A percentile compares a stretch with the other conserved stretches of the same genome.
These are phyloP conservation scores for Ceratocystis ficicola DNA, from an alignment of 2,329 filamentous ascomycete species.

Conservation along the genomic window DNA sequence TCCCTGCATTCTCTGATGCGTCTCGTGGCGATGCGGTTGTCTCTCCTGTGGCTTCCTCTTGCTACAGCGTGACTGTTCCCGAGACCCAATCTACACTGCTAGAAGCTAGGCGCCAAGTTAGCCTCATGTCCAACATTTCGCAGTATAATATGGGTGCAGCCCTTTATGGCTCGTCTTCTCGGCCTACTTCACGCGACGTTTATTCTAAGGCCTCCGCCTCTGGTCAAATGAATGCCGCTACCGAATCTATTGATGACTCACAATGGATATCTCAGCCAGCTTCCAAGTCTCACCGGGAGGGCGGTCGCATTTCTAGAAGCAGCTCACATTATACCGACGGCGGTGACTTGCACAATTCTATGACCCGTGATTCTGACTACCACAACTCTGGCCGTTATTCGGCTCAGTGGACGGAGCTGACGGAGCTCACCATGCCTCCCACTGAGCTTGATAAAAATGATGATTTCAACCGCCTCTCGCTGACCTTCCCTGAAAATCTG, in stretches of 20 bases:
- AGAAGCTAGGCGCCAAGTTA: conserved; percentile 20
- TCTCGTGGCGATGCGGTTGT: conserved; percentile 13
- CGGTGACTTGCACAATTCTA: conserved; percentile 13
- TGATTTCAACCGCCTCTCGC: conserved; percentile 15
- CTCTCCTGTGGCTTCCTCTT: conserved; percentile 20
- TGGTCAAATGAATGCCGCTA: not conserved
- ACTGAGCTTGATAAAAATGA: conserved; percentile 20
- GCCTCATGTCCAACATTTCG: conserved; percentile 22
- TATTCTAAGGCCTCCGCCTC: conserved; percentile 7
- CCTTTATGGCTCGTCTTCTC: conserved; percentile 16
- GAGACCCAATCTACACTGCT: conserved; percentile 21
- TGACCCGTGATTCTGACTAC: conserved; percentile 16
- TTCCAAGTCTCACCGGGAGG: not conserved
- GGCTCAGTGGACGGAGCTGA: conserved; percentile 21
- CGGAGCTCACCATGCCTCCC: conserved; percentile 20
- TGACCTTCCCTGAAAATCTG: conserved; percentile 19
- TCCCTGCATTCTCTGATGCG: conserved; percentile 3
- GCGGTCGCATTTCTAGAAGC: conserved; percentile 19
- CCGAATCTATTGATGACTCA: conserved; percentile 4
- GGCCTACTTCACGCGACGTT: conserved; percentile 15
- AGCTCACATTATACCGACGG: conserved; percentile 20
- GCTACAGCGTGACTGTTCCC: conserved; percentile 21
- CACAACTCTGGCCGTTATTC: conserved; percentile 19
- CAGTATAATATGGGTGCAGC: conserved; percentile 20
- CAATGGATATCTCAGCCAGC: not conserved